A percentile compares a stretch with the other conserved stretches of the same genome.
Conservation (phyloP, 2,329 filamentous ascomycete genomes). For the Colletotrichum sansevieriae region DNA sequence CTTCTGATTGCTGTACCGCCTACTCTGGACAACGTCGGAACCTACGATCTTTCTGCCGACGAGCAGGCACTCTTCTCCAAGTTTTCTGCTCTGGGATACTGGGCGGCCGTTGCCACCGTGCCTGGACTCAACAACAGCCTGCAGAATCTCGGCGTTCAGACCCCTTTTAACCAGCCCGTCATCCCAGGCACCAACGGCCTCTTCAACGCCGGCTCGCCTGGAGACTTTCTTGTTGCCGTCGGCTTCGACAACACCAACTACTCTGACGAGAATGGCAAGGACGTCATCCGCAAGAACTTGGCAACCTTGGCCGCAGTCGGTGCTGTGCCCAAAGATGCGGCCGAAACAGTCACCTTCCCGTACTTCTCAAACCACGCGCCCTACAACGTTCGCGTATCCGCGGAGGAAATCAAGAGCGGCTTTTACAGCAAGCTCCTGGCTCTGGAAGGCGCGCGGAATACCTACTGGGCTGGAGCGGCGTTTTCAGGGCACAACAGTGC, state of each 20-base stretch:
- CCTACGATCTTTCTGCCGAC: conserved; percentile 49
- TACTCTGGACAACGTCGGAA: conserved; percentile 47
- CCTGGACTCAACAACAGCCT: conserved; percentile 44
- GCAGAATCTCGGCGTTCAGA: conserved; percentile 42
- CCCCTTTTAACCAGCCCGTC: conserved; percentile 39
- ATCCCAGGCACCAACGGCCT: conserved; percentile 44
- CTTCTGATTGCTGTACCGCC: conserved; percentile 55
- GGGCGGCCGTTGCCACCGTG: conserved; percentile 49
- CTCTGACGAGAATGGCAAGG: conserved; percentile 38
- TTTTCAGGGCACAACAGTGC: conserved; percentile 37
- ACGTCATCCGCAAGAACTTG: conserved; percentile 36
- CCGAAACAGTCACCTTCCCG: conserved; percentile 31
- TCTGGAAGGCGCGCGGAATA: conserved; percentile 52
- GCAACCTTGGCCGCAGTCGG: conserved; percentile 28
- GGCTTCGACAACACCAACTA: conserved; percentile 36
- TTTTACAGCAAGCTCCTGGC: conserved; percentile 52
- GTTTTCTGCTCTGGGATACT: conserved; percentile 51
- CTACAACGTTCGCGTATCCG: conserved; percentile 46
- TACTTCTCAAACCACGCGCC: conserved; percentile 48
- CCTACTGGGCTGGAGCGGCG: conserved; percentile 53
- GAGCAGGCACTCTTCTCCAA: conserved; percentile 52
- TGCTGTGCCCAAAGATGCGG: conserved; percentile 27
- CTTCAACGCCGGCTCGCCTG: conserved; percentile 22
- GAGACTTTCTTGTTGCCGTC: conserved; percentile 42
- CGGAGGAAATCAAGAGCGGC: conserved; percentile 47